Base-by-base conservation (phyloP, 1,139 yeast species). In the Candida frijolesensis region DNA sequence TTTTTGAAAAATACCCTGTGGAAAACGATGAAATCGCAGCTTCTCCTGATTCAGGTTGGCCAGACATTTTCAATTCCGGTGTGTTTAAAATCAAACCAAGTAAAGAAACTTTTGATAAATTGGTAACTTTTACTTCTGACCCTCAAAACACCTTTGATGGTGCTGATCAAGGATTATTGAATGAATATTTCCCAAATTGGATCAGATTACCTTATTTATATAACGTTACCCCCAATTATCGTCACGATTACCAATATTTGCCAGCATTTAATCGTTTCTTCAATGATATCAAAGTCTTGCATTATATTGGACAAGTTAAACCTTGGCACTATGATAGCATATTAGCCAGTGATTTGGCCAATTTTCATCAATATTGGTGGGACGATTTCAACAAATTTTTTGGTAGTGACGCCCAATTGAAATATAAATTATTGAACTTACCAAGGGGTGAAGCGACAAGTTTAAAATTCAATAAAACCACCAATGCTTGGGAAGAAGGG, bases 301-400 rank as follows among this genome's bases (percentile, higher is more conserved):
- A 69, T 52, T 69, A 59, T 54, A 66, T 68, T 49, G 73, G 74
- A 2, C 52, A 49, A 9, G 41, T 50, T 30, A 69, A 69, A 56
- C 74, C 74, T 15, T 69, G 73, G 73, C 61, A 60, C 51, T 54
- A 61, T 29, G 64, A 59, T 42, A 55, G 58, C 42, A 51, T 57
- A 12, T 57, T 57, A 42, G 32, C 50, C 7, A 46, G 52, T 32
- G 60, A 57, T 46, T 56, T 57, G 32, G 51, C 51, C 11, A 61
- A 64, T 48, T 64, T 68, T 51, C 67, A 64, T 58, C 64, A 65
- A 47, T 59, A 63, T 52, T 70, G 78, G 78, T 71, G 80, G 79
- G 60, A 61, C 39, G 60, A 57, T 12, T 72, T 71, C 54, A 66
- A 67, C 51, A 58, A 57, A 47, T 60, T 56, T 30, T 66, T 55